Percentiles rank a stretch among this genome's conserved stretches.
Evolutionary conservation across 2,329 filamentous ascomycete species (phyloP).

Genomic region (Bipolaris oryzae): DNA sequence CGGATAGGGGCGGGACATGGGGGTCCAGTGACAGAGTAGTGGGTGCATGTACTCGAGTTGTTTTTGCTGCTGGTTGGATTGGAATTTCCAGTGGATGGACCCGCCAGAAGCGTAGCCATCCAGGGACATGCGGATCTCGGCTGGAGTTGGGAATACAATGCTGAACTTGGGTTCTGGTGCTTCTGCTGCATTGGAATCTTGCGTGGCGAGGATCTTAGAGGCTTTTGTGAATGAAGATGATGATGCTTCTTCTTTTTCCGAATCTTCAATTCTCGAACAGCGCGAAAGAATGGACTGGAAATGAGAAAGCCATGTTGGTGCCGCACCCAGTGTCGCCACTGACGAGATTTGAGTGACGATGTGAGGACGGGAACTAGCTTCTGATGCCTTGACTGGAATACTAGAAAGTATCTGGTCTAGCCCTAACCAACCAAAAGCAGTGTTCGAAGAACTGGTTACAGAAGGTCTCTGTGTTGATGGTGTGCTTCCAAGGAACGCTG

Average conservation of each 20-base stretch:
- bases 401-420: constrained; percentile 64
- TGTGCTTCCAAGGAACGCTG: constrained; percentile 77
- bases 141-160: constrained; percentile 79
- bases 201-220: constrained; percentile 20
- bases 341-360: constrained; percentile 75
- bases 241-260: neutral
- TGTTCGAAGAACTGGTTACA: constrained; percentile 52
- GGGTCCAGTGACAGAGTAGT: constrained; percentile 75
- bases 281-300: constrained; percentile 50
- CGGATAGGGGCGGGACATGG: neutral
- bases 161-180: constrained; percentile 64
- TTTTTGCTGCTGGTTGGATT: constrained; percentile 71
- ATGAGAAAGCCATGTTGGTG: constrained; percentile 72
- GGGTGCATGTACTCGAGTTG: constrained; percentile 76
- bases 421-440: constrained; percentile 78
- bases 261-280: neutral
- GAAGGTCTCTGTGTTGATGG: constrained; percentile 68
- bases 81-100: constrained; percentile 82
- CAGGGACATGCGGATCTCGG: constrained; percentile 76
- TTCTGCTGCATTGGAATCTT: neutral
- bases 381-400: constrained; percentile 50
- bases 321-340: constrained; percentile 76
- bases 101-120: constrained; percentile 78
- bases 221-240: constrained; percentile 8
- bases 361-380: constrained; percentile 32